These are phyloP conservation scores for Tetracladium maxilliforme DNA, from an alignment of 2,329 filamentous ascomycete species.

Conservation along the genomic window DNA sequence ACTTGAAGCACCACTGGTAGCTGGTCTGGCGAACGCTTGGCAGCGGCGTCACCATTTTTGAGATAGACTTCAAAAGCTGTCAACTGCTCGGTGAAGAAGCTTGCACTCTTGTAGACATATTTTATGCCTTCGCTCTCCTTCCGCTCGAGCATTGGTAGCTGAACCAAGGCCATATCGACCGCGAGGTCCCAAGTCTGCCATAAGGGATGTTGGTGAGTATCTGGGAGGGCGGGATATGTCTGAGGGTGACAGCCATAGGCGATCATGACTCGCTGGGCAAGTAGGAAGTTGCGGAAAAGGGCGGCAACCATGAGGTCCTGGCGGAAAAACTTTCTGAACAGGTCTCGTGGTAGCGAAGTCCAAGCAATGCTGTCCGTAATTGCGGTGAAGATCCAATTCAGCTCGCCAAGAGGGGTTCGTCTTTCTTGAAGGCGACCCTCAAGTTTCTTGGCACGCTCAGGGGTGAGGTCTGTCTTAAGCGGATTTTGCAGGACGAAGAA, in stretches of 20 bases:
- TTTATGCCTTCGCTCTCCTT: conserved; percentile 52
- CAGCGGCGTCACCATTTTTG: conserved; percentile 64
- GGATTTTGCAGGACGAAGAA: conserved; percentile 88
- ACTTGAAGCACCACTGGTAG: conserved; percentile 93
- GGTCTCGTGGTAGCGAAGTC: conserved; percentile 78
- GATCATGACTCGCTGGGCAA: conserved; percentile 90
- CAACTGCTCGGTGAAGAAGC: conserved; percentile 92
- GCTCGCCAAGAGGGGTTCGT: conserved; percentile 81
- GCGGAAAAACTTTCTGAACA: conserved; percentile 94
- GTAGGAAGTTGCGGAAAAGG: conserved; percentile 86
- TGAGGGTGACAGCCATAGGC: conserved; percentile 93
- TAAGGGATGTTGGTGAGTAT: conserved; percentile 85
- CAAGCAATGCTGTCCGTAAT: conserved; percentile 98
- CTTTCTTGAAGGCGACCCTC: conserved; percentile 86
- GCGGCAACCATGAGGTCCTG: conserved; percentile 99
- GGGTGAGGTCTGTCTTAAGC: conserved; percentile 47
- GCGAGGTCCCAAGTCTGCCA: conserved; percentile 98
- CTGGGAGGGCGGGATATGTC: conserved; percentile 80
- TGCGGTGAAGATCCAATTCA: conserved; percentile 99
- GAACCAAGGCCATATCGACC: conserved; percentile 84
- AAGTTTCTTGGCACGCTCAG: conserved; percentile 76
- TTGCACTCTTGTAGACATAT: conserved; percentile 88
- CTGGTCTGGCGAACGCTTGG: conserved; percentile 82
- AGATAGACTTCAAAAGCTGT: conserved; percentile 96
- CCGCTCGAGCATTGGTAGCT: conserved; percentile 73